Percentiles rank a stretch among this genome's conserved stretches.
These are phyloP conservation scores for Cladorrhinum sp. DNA, from an alignment of 2,329 filamentous ascomycete species.

Conservation along the genomic window DNA sequence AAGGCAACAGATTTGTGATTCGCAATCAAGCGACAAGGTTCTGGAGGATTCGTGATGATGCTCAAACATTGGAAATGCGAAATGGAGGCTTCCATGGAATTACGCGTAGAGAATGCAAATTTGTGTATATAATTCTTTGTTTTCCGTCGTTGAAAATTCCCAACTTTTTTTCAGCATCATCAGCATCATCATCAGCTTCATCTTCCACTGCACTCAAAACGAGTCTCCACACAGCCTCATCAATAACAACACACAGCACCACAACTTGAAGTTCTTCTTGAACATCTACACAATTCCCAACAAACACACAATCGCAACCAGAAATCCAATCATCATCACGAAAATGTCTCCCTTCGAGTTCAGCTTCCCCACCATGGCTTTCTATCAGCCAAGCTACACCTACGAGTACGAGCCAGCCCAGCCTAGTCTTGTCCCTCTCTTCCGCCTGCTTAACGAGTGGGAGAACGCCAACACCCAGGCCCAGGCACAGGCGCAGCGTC, in stretches of 20 bases:
- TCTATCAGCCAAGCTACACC: slow-evolving; percentile 28
- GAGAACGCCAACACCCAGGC: slow-evolving; percentile 41
- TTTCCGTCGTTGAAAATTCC: background rate
- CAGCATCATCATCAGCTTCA: background rate
- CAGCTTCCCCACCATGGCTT: slow-evolving; percentile 42
- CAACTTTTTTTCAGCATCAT: background rate
- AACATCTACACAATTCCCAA: slow-evolving; percentile 29
- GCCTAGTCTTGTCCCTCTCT: slow-evolving; percentile 56
- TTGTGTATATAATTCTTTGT: background rate
- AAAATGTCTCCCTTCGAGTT: slow-evolving; percentile 60
- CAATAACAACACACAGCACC: background rate
- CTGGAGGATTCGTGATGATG: slow-evolving; percentile 13
- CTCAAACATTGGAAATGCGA: slow-evolving; percentile 6
- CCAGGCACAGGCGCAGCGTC: slow-evolving; percentile 20
- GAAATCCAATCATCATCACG: background rate
- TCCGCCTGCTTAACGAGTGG: slow-evolving; percentile 63
- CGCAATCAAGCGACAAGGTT: slow-evolving; percentile 13
- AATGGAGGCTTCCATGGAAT: background rate
- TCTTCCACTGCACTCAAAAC: background rate
- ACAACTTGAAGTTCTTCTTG: slow-evolving; percentile 21
- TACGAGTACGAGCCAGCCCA: slow-evolving; percentile 30
- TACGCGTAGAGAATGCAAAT: background rate
- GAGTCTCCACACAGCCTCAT: background rate
- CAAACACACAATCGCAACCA: slow-evolving; percentile 20
- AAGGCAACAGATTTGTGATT: slow-evolving; percentile 5